These are phyloP conservation scores for Taiozyma onychis DNA, from an alignment of 1,139 yeast genomes.

Conservation along the genomic window DNA sequence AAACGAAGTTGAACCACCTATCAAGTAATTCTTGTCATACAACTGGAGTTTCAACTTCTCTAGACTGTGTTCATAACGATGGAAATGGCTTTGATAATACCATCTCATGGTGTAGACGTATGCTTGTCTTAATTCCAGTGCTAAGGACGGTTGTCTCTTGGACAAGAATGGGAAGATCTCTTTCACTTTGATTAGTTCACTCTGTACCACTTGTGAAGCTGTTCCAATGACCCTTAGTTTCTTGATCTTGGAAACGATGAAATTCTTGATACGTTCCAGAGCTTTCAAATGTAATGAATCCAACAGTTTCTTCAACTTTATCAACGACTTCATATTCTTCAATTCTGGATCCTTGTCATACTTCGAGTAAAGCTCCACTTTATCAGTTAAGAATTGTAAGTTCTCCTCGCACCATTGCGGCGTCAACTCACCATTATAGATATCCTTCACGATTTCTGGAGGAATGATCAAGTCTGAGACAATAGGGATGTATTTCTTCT, in stretches of 20 bases:
- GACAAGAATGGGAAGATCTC: slow-evolving; percentile 57
- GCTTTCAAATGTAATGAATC: slow-evolving; percentile 14
- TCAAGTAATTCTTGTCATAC: slow-evolving; percentile 46
- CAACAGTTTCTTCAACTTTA: slow-evolving; percentile 8
- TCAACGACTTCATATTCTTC: slow-evolving; percentile 12
- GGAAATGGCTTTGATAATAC: slow-evolving; percentile 81
- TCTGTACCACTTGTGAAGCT: slow-evolving; percentile 74
- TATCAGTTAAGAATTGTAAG: slow-evolving; percentile 50
- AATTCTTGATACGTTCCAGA: slow-evolving; percentile 72
- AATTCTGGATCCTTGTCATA: slow-evolving; percentile 23
- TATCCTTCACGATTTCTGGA: slow-evolving; percentile 52
- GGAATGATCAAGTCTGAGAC: slow-evolving; percentile 72
- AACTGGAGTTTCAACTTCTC: slow-evolving; percentile 52
- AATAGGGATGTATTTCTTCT: slow-evolving; percentile 59
- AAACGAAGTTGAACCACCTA: slow-evolving; percentile 33
- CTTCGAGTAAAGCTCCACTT: slow-evolving; percentile 41
- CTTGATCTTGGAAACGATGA: slow-evolving; percentile 58
- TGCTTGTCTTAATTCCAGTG: slow-evolving; percentile 72
- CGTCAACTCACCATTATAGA: slow-evolving; percentile 43
- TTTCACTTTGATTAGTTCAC: slow-evolving; percentile 51
- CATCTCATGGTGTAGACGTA: slow-evolving; percentile 86
- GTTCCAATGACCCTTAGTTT: slow-evolving; percentile 41
- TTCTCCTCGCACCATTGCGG: slow-evolving; percentile 51
- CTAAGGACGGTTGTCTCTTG: slow-evolving; percentile 54
- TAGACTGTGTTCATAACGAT: slow-evolving; percentile 71